Evolutionary conservation across 768 basidiomycete species (phyloP).

Genomic region (Terana coerulea): DNA sequence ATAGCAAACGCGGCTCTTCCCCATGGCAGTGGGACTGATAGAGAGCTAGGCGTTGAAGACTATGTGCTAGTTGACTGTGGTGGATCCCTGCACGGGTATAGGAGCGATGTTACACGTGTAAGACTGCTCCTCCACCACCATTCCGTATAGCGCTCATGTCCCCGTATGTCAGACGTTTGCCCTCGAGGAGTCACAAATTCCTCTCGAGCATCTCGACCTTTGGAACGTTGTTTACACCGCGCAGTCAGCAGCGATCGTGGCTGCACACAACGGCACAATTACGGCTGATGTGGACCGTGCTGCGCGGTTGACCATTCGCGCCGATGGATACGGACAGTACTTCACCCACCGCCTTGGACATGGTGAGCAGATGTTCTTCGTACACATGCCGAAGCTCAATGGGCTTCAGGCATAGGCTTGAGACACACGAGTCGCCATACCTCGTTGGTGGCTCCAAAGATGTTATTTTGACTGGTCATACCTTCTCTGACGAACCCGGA

Average conservation of each 20-base stretch:
- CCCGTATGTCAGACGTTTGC: conserved; percentile 53
- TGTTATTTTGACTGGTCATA: conserved; percentile 57
- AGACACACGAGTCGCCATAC: conserved; percentile 81
- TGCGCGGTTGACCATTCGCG: conserved; percentile 50
- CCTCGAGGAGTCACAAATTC: conserved; percentile 52
- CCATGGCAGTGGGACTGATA: conserved; percentile 77
- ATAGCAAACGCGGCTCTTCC: conserved; percentile 84
- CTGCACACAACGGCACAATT: conserved; percentile 43
- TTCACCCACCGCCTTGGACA: conserved; percentile 85
- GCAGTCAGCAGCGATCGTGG: conserved; percentile 50
- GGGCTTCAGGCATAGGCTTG: conserved; percentile 70
- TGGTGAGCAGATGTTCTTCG: conserved; percentile 37
- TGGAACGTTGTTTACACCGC: conserved; percentile 68
- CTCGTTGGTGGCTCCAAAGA: conserved; percentile 65
- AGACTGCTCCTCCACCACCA: conserved; percentile 17
- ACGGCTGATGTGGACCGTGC: conserved; percentile 57
- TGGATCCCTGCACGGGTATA: conserved; percentile 68
- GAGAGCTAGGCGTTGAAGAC: conserved; percentile 50
- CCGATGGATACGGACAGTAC: conserved; percentile 44
- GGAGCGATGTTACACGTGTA: conserved; percentile 77
- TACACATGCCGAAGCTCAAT: background rate
- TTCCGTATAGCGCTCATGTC: background rate
- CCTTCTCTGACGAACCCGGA: conserved; percentile 82
- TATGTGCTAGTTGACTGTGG: conserved; percentile 75
- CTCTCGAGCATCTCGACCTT: conserved; percentile 44